Base-by-base conservation (phyloP, 495 filamentous ascomycete species). In the Penicillium roqueforti region DNA sequence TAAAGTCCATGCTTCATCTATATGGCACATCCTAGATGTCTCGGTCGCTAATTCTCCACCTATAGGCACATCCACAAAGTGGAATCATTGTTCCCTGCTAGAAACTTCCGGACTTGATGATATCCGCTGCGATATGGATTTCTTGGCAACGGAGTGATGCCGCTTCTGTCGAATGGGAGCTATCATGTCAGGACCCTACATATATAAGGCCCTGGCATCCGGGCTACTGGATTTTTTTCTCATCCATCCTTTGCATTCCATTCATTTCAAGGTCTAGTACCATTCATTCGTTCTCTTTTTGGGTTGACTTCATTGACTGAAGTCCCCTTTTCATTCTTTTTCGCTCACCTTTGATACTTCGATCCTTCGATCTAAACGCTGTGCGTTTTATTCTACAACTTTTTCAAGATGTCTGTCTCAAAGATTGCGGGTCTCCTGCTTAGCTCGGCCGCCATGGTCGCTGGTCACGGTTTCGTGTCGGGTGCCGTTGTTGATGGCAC, bases 391-490 rank as follows among this genome's bases (percentile, higher is more conserved):
- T 41, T 38, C 53, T 32, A 56, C 48, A 59, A 56, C 39, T 34
- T 45, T 47, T 50, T 56, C 37, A 52, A 57, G 42, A 74, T 75
- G 72, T 71, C 70, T 67, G 28, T 72, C 42, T 58, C 70, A 55
- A 75, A 71, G 60, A 65, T 69, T 62, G 65, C 68, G 62, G 72
- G 65, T 60, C 64, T 77, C 37, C 61, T 76, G 55, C 68, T 85
- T 56, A 74, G 75, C 45, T 74, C 76, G 57, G 72, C 76, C 46
- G 67, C 79, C 37, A 59, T 78, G 46, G 82, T 84, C 42, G 74
- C 76, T 47, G 82, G 79, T 53, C 84, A 87, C 68, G 84, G 84
- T 26, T 80, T 77, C 50, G 82, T 86, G 28, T 69, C 70, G 31
- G 78, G 83, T 54, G 74, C 84, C 59, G 72, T 85, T 28, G 75